A percentile compares a stretch with the other conserved stretches of the same genome.
Conservation (phyloP, 2,329 filamentous ascomycete species). For the Ophiostoma himal-ulmi region DNA sequence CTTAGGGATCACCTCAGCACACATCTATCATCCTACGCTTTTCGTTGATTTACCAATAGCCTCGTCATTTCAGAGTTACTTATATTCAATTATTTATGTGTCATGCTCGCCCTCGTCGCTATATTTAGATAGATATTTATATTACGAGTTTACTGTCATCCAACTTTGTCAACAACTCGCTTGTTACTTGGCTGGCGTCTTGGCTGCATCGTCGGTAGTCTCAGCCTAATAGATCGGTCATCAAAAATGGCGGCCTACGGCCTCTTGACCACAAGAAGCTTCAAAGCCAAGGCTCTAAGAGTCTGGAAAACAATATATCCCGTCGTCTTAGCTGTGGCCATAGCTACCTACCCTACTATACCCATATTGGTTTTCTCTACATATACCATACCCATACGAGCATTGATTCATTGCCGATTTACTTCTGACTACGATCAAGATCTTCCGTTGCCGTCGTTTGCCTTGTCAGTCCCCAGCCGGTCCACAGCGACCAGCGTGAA, state of each 20-base stretch:
- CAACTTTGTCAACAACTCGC: no score
- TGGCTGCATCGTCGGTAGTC: conserved; percentile 13
- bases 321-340: background rate
- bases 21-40: background rate
- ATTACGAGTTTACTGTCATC: no score
- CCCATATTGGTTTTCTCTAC: background rate
- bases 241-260: background rate
- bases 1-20: background rate
- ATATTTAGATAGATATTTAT: background rate
- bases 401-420: background rate
- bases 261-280: conserved; percentile 1
- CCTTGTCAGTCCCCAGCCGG: background rate
- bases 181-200: conserved; percentile 4
- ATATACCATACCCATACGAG: background rate
- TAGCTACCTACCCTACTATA: background rate
- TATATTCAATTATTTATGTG: background rate
- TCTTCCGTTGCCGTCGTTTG: background rate
- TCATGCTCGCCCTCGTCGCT: background rate
- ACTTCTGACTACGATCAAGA: background rate
- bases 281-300: background rate
- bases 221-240: conserved; percentile 13
- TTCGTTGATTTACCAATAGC: background rate
- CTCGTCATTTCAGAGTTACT: no score
- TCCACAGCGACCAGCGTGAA: background rate
- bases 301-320: background rate